Evolutionary conservation across 257 asterid species (phyloP).

Genomic region (Scutellaria minor): DNA sequence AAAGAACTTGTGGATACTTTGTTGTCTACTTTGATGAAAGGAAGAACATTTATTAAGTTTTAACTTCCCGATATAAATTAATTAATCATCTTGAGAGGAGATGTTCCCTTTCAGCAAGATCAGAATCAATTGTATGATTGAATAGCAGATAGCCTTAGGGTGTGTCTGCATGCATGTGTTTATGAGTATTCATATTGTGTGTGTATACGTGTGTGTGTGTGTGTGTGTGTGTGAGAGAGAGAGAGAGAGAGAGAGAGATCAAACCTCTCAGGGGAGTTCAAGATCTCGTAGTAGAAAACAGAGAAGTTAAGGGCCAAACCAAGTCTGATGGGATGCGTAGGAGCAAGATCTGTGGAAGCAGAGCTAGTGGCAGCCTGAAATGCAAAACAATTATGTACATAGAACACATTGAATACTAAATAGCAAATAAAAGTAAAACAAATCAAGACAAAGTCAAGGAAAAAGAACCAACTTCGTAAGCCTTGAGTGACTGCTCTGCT

Average conservation of each 20-base stretch:
- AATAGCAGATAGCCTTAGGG: background rate
- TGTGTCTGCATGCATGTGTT: background rate
- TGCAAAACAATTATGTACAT: background rate
- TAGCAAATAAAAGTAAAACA: background rate
- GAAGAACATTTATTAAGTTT: too few relatives aligned
- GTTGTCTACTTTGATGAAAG: too few relatives aligned
- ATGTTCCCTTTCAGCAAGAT: background rate
- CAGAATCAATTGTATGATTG: background rate
- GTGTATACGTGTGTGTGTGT: background rate
- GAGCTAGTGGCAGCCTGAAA: conserved; percentile 76
- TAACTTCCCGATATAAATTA: background rate
- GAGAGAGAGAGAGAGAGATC: conserved; percentile 10
- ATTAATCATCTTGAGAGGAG: background rate
- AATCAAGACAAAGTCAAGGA: background rate
- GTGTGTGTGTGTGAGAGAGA: background rate
- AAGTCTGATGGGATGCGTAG: conserved; percentile 80
- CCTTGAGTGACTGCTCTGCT: conserved; percentile 40
- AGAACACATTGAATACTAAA: too few relatives aligned
- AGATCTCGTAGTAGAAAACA: conserved; percentile 78
- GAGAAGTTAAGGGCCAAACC: conserved; percentile 78
- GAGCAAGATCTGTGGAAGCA: conserved; percentile 69
- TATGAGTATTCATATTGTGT: background rate
- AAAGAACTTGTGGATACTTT: too few relatives aligned
- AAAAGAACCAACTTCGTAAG: conserved; percentile 31
- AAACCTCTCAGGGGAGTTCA: conserved; percentile 79